Evolutionary conservation across 306 rosid genomes (phyloP).

Genomic region (Luffa acutangula): DNA sequence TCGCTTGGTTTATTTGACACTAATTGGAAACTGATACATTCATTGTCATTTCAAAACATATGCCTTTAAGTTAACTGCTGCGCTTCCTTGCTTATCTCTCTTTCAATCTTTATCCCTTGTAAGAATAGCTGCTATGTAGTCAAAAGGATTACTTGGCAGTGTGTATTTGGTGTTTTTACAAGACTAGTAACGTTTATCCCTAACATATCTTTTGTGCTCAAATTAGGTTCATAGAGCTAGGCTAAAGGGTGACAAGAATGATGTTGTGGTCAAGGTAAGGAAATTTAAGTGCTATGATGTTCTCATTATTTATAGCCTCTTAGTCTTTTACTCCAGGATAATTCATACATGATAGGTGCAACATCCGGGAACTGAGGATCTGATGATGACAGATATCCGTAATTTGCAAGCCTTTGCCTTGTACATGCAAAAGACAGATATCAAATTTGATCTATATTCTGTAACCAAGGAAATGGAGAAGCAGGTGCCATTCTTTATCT

Average conservation of each 20-base stretch:
- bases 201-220: constrained; percentile 24
- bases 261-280: constrained; percentile 87
- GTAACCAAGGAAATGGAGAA: constrained; percentile 93
- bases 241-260: constrained; percentile 59
- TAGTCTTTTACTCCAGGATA: constrained; percentile 17
- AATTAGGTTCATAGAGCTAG: constrained; percentile 81
- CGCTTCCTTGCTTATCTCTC: neutral
- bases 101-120: constrained; percentile 8
- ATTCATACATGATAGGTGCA: constrained; percentile 55
- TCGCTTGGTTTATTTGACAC: neutral
- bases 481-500: constrained; percentile 46
- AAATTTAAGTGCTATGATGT: constrained; percentile 9
- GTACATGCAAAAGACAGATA: constrained; percentile 85
- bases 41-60: neutral
- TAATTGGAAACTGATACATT: neutral
- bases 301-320: constrained; percentile 3
- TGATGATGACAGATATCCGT: constrained; percentile 96
- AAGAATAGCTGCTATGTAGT: constrained; percentile 4
- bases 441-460: constrained; percentile 84
- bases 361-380: constrained; percentile 94
- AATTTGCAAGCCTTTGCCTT: constrained; percentile 89
- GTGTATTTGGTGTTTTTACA: constrained; percentile 7
- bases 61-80: neutral
- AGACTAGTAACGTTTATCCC: constrained; percentile 9
- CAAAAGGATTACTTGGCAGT: constrained; percentile 11